phyloP scores from a whole-genome alignment of 805 yeast species.

The Starmerella bombicola region DNA sequence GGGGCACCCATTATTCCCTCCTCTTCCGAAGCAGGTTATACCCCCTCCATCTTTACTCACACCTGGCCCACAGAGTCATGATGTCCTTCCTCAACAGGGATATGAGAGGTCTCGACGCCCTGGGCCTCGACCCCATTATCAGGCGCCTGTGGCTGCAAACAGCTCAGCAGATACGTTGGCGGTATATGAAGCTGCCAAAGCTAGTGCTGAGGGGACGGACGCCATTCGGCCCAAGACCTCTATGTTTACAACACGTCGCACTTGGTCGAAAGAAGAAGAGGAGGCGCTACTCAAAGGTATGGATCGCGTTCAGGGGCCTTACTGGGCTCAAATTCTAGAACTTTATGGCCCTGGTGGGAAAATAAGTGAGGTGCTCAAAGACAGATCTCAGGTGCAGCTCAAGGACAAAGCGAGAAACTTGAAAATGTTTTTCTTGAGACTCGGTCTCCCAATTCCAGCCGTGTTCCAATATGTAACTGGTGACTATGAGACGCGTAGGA shows the following conservation, averaged over 20 bases:
- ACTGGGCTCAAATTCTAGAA: conserved; percentile 84
- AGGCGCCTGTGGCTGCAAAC: conserved; percentile 2
- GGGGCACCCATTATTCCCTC: conserved; percentile 20
- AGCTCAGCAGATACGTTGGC: conserved; percentile 21
- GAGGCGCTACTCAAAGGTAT: conserved; percentile 70
- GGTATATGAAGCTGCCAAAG: conserved; percentile 24
- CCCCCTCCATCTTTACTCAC: conserved; percentile 9
- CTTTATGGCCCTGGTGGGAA: conserved; percentile 92
- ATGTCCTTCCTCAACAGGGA: background rate
- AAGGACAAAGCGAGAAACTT: conserved; percentile 95
- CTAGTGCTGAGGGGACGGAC: conserved; percentile 21
- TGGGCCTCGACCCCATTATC: conserved; percentile 9
- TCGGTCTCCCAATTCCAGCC: conserved; percentile 64
- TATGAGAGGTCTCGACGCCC: conserved; percentile 6
- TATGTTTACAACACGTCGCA: conserved; percentile 37
- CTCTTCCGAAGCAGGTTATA: conserved; percentile 18
- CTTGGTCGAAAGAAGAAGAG: conserved; percentile 87
- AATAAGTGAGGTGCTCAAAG: conserved; percentile 67
- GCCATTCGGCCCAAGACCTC: conserved; percentile 19
- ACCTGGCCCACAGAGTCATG: background rate
- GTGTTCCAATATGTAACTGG: conserved; percentile 81
- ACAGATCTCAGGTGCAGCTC: conserved; percentile 79
- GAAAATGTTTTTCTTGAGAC: conserved; percentile 74
- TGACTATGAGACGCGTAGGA: conserved; percentile 32
- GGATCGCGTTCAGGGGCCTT: conserved; percentile 67